Percentiles rank a stretch among this genome's conserved stretches.
These are phyloP conservation scores for Saposhnikovia divaricata DNA, from an alignment of 129 eudicot species.

Conservation along the genomic window DNA sequence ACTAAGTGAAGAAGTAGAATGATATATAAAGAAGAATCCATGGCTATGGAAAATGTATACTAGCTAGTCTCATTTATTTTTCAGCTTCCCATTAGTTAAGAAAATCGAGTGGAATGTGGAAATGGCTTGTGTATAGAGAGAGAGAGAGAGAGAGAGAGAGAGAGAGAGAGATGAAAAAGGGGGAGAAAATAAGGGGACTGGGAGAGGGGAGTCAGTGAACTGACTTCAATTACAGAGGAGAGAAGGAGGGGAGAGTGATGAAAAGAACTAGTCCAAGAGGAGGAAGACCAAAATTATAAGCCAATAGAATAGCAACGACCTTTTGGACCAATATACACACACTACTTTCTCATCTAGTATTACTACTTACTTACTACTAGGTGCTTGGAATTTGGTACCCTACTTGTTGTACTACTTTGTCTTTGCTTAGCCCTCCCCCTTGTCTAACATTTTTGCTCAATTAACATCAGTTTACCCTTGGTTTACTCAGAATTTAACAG, in stretches of 20 bases:
- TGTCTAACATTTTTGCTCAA: neutral
- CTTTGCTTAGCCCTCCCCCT: neutral
- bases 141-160: neutral
- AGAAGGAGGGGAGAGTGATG: conserved; percentile 13
- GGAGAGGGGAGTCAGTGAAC: neutral
- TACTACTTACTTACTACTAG: neutral
- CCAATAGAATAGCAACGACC: conserved; percentile 1
- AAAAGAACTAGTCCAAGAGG: conserved; percentile 20
- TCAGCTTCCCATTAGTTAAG: neutral
- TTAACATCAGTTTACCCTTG: neutral
- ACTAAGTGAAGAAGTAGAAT: conserved; percentile 14
- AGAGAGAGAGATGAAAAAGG: neutral
- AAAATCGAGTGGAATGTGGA: neutral
- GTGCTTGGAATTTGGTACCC: neutral
- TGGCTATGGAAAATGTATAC: neutral
- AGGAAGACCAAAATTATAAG: conserved; percentile 9
- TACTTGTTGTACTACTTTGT: neutral
- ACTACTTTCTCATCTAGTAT: neutral
- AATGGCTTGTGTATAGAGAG: neutral
- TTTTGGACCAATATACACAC: neutral
- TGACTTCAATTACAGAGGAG: conserved; percentile 11
- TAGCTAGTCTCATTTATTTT: neutral
- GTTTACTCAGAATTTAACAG: neutral
- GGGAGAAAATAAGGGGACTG: neutral
- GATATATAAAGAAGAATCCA: neutral